These are phyloP conservation scores for Fusarium heterosporum DNA, from an alignment of 2,329 filamentous ascomycete genomes.

Conservation along the genomic window DNA sequence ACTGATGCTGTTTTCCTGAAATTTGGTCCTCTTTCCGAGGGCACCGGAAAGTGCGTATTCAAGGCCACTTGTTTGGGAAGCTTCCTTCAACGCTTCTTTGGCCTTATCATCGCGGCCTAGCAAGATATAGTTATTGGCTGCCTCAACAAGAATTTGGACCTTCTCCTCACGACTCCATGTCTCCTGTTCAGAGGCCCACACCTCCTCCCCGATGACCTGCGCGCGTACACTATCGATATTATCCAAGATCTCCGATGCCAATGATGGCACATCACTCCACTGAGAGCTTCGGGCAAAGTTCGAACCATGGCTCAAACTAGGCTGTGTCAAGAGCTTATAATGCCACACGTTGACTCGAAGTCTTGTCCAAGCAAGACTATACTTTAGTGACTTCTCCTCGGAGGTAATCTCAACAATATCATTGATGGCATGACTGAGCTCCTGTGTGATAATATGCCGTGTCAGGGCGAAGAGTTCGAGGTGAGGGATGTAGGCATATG, in stretches of 20 bases:
- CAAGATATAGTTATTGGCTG: constrained; percentile 84
- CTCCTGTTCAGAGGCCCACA: constrained; percentile 52
- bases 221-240: constrained; percentile 57
- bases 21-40: constrained; percentile 86
- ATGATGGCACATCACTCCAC: constrained; percentile 68
- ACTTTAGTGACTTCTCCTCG: constrained; percentile 55
- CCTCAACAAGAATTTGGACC: constrained; percentile 82
- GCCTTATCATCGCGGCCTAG: constrained; percentile 85
- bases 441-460: constrained; percentile 58
- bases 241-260: constrained; percentile 63
- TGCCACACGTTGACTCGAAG: constrained; percentile 80
- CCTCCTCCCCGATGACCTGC: constrained; percentile 52
- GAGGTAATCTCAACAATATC: constrained; percentile 46
- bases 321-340: constrained; percentile 70
- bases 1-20: constrained; percentile 82
- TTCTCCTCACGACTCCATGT: constrained; percentile 62
- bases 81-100: constrained; percentile 74
- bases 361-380: constrained; percentile 68
- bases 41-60: constrained; percentile 86
- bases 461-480: constrained; percentile 87
- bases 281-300: constrained; percentile 67
- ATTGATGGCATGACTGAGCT: constrained; percentile 36
- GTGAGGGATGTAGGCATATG: constrained; percentile 85
- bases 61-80: constrained; percentile 75
- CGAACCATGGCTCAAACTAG: constrained; percentile 64